Conservation (phyloP, 306 rosid species). For the Citrullus colocynthis region DNA sequence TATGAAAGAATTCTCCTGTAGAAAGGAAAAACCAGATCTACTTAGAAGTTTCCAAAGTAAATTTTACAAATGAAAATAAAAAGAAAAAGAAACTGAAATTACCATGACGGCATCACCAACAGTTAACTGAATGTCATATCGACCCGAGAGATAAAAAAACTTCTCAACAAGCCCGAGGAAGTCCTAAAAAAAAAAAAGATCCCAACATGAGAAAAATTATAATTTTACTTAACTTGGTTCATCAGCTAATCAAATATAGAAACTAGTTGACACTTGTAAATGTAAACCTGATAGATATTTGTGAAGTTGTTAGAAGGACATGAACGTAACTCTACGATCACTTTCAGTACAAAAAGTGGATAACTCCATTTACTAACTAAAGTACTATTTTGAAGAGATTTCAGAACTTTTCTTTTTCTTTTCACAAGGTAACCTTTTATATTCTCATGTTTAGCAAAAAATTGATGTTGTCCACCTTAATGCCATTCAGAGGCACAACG, state of each 20-base stretch:
- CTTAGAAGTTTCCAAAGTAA: slow-evolving; percentile 10
- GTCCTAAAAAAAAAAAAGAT: slow-evolving; percentile 35
- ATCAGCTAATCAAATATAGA: not conserved
- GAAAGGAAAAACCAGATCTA: slow-evolving; percentile 10
- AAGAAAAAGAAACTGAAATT: slow-evolving; percentile 15
- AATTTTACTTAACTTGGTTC: not conserved
- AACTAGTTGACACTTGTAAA: not conserved
- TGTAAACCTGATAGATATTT: not conserved
- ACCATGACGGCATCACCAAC: slow-evolving; percentile 98
- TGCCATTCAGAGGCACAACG: not conserved
- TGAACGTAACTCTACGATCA: not conserved
- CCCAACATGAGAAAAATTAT: slow-evolving; percentile 19
- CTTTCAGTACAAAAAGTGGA: not conserved
- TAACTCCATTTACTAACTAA: not conserved
- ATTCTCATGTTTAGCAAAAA: not conserved
- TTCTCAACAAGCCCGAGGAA: slow-evolving; percentile 91
- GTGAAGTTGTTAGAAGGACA: not conserved
- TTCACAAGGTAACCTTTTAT: not conserved
- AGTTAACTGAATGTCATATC: slow-evolving; percentile 70
- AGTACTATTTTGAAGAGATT: not conserved
- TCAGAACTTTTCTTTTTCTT: not conserved
- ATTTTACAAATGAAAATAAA: not conserved
- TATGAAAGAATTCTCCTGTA: slow-evolving; percentile 91
- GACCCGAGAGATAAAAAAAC: slow-evolving; percentile 82
- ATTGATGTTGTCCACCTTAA: not conserved